These are phyloP conservation scores for Verticillium albo-atrum DNA, from an alignment of 2,329 filamentous ascomycete genomes.

Conservation along the genomic window DNA sequence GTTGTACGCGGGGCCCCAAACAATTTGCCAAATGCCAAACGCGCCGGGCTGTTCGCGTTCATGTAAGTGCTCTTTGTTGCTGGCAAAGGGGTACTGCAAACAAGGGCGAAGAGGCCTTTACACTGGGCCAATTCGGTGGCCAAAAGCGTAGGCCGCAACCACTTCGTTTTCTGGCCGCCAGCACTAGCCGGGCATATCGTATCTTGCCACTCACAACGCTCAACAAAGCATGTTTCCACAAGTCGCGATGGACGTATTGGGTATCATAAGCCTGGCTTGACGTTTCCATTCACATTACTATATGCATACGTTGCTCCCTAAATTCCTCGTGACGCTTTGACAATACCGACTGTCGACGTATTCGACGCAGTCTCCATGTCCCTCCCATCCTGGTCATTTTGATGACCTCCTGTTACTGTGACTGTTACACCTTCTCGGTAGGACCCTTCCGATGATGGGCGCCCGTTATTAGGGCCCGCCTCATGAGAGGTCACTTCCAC, in stretches of 20 bases:
- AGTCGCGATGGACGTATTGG: background rate
- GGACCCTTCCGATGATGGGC: background rate
- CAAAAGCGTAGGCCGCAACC: no score
- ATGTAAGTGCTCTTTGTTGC: no score
- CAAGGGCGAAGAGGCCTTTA: no score
- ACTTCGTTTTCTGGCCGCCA: no score
- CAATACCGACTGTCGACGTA: background rate
- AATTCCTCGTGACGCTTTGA: background rate
- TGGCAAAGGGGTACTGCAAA: no score
- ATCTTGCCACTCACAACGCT: no score
- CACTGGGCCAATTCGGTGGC: no score
- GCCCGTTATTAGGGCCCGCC: background rate
- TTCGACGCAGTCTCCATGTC: background rate
- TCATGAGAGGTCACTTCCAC: conserved; percentile 18
- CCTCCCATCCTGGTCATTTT: background rate
- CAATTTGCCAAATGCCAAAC: no score
- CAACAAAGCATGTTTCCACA: no score
- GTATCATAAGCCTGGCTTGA: background rate
- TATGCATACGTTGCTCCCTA: background rate
- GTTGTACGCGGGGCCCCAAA: no score
- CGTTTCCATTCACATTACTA: background rate
- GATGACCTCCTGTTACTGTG: background rate
- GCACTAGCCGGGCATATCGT: no score
- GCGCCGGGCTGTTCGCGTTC: no score
- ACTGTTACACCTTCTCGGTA: background rate